A percentile compares a stretch with the other conserved stretches of the same genome.
Evolutionary conservation across 371 early-diverging fungal genomes (phyloP).

Genomic region (Smittium culicis): DNA sequence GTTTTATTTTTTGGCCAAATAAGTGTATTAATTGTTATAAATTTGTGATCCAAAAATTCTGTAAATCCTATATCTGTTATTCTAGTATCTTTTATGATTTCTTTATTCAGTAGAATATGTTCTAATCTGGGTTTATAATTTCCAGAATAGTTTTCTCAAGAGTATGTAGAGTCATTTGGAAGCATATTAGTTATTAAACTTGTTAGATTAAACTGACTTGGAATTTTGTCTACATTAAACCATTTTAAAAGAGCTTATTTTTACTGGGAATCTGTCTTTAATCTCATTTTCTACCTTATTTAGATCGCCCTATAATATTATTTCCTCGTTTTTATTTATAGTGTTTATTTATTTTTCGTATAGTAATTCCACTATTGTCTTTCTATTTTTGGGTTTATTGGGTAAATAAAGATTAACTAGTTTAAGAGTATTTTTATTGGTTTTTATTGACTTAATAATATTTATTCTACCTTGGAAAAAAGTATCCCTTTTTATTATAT

Average conservation of each 20-base stretch:
- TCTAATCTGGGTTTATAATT: slow-evolving; percentile 2
- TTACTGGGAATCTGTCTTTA: slow-evolving; percentile 5
- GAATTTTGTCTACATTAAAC: neutral
- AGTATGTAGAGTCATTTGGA: neutral
- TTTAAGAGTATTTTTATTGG: neutral
- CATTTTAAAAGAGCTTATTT: neutral
- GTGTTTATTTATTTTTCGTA: neutral
- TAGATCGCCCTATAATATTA: neutral
- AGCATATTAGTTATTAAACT: neutral
- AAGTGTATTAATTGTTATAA: neutral
- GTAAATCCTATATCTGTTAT: neutral
- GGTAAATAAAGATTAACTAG: slow-evolving; percentile 3
- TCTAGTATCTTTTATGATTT: neutral
- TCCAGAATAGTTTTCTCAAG: neutral
- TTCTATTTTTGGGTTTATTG: neutral
- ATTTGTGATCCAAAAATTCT: slow-evolving; percentile 4
- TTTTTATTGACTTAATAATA: neutral
- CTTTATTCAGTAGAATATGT: slow-evolving; percentile 4
- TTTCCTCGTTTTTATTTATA: neutral
- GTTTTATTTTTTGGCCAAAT: neutral
- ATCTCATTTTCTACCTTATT: slow-evolving; percentile 3
- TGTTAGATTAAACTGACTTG: neutral
- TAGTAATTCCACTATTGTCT: neutral
- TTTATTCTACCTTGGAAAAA: slow-evolving; percentile 4
- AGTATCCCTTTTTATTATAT: neutral